Evolutionary conservation across 2,329 filamentous ascomycete genomes (phyloP).

Genomic region (Diaporthe sp.): DNA sequence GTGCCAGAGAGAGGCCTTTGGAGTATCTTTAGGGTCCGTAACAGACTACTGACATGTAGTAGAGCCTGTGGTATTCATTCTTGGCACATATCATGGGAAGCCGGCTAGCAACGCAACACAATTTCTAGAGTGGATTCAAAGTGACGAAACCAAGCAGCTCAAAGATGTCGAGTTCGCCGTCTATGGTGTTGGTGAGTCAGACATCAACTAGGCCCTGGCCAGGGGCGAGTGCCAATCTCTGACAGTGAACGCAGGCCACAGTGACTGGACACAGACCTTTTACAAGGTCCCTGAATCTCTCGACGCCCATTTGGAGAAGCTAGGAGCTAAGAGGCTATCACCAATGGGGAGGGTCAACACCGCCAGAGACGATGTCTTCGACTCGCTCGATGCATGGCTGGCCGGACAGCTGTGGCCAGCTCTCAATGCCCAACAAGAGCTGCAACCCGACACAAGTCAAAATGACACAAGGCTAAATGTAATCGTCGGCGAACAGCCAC

Average conservation of each 20-base stretch:
- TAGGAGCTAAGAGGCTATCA: not conserved
- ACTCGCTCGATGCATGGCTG: constrained; percentile 76
- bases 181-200: constrained; percentile 67
- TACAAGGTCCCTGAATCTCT: constrained; percentile 75
- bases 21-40: not conserved
- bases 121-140: constrained; percentile 76
- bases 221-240: not conserved
- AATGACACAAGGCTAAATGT: not conserved
- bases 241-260: constrained; percentile 53
- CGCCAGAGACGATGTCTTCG: constrained; percentile 69
- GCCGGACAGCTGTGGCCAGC: constrained; percentile 66
- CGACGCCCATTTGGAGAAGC: constrained; percentile 53
- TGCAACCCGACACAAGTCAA: not conserved
- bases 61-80: not conserved
- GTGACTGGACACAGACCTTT: constrained; percentile 71
- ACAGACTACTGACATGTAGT: not conserved
- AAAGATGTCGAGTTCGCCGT: constrained; percentile 73
- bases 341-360: not conserved
- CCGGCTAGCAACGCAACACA: constrained; percentile 78
- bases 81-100: constrained; percentile 73
- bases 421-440: constrained; percentile 50
- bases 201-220: not conserved
- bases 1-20: too few relatives aligned
- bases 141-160: constrained; percentile 51
- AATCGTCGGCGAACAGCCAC: not conserved